Conservation (phyloP, 495 filamentous ascomycete genomes). For the Aspergillus leporis region DNA sequence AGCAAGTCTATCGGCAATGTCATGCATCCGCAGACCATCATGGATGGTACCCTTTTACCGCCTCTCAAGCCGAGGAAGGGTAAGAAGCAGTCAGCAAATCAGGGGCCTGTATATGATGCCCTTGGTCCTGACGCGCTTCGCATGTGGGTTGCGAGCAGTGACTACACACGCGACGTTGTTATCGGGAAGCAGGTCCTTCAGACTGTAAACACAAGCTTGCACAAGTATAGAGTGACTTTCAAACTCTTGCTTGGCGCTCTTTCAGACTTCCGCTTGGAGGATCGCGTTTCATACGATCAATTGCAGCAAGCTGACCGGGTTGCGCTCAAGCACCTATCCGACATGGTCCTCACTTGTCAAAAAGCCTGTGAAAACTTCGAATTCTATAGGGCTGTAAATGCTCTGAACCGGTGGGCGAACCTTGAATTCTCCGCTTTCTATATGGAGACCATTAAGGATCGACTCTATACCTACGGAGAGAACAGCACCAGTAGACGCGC, state of each 20-base stretch:
- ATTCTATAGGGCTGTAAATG: slow-evolving; percentile 75
- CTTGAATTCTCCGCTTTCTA: slow-evolving; percentile 89
- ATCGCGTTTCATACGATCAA: slow-evolving; percentile 40
- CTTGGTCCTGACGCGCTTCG: slow-evolving; percentile 84
- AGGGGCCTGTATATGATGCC: slow-evolving; percentile 52
- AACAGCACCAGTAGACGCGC: slow-evolving; percentile 50
- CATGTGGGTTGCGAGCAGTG: slow-evolving; percentile 86
- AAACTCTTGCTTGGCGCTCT: slow-evolving; percentile 86
- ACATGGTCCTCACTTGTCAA: slow-evolving; percentile 59
- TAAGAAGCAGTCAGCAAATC: slow-evolving; percentile 51
- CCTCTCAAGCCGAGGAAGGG: slow-evolving; percentile 56
- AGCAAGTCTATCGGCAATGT: slow-evolving; percentile 96
- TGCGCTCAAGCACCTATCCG: slow-evolving; percentile 70
- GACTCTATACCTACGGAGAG: slow-evolving; percentile 76
- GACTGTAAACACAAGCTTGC: slow-evolving; percentile 68
- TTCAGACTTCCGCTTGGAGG: slow-evolving; percentile 53
- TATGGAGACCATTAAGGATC: slow-evolving; percentile 87
- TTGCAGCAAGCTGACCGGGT: slow-evolving; percentile 65
- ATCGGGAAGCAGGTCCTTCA: slow-evolving; percentile 75
- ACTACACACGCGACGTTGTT: slow-evolving; percentile 85
- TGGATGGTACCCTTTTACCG: slow-evolving; percentile 71
- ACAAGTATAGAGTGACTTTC: slow-evolving; percentile 84
- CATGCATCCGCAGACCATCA: slow-evolving; percentile 77
- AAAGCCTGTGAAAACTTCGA: slow-evolving; percentile 68
- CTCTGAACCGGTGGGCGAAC: slow-evolving; percentile 76